Evolutionary conservation across 2,329 filamentous ascomycete genomes (phyloP), one percentile per base, ranked within the genome.

Genomic region (Fusarium neocosmosporiellum): DNA sequence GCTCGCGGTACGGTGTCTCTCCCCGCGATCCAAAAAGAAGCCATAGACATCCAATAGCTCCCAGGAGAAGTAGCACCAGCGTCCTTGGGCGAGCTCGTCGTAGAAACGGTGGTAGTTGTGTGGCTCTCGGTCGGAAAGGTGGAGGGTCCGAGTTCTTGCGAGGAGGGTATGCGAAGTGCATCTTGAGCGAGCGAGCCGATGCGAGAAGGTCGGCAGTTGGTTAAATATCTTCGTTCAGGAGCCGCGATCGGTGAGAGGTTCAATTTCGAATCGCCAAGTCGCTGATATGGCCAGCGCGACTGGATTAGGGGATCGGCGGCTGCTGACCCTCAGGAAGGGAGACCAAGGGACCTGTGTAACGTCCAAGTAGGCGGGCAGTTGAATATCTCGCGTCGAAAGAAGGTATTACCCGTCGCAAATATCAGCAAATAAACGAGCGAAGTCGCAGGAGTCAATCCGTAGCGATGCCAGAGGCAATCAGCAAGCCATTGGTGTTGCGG

Each of bases 81-180:
- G 88, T 83, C 80, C 90, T 90, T 62, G 92, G 78, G 74, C 92
- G 90, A 78, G 88, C 90, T 75, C 90, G 88, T 70, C 93, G 89
- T 71, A 90, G 78, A 68, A 85, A 78, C 55, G 89, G 79, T 11
- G 90, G 80, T 22, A 85, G 81, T 75, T 86, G 84, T 78, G 90
- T 84, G 73, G 88, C 87, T 78, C 90, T 88, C 55, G 89, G 86
- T 73, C 88, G 87, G 83, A 94, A 96, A 33, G 92, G 91, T 74
- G 91, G 90, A 74, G 93, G 90, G 79, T 92, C 91, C 74, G 93
- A 96, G 79, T 89, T 91, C 84, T 96, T 97, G 82, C 95, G 92
- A 78, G 94, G 90, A 63, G 95, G 95, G 77, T 97, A 91, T 72
- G 95, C 94, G 87, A 96, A 95, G 82, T 98, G 95, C 94, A 98